Evolutionary conservation across 495 filamentous ascomycete genomes (phyloP).

Genomic region (Evansstolkia leycettana): DNA sequence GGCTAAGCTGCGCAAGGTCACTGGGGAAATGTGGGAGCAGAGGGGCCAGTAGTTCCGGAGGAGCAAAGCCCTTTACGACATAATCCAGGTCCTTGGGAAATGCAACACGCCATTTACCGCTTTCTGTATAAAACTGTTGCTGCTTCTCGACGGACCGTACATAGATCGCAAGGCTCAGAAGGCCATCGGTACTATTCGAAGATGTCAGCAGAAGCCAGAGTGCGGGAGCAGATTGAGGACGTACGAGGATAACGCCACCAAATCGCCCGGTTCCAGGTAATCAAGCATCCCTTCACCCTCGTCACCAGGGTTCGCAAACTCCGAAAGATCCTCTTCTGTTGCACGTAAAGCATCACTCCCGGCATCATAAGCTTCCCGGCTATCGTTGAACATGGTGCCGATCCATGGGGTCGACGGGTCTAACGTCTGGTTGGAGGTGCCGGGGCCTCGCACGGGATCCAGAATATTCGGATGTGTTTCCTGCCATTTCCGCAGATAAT

Average conservation of each 20-base stretch:
- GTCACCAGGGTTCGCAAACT: conserved; percentile 20
- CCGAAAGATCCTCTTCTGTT: conserved; percentile 17
- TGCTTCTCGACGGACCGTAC: conserved; percentile 48
- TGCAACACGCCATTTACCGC: conserved; percentile 61
- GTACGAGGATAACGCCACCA: conserved; percentile 51
- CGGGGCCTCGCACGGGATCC: conserved; percentile 23
- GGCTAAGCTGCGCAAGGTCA: conserved; percentile 19
- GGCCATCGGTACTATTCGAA: conserved; percentile 18
- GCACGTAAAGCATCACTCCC: conserved; percentile 15
- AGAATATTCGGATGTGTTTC: conserved; percentile 14
- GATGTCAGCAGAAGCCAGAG: neutral
- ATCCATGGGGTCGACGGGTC: conserved; percentile 5
- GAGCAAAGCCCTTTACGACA: conserved; percentile 51
- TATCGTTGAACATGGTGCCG: conserved; percentile 32
- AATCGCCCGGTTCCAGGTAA: conserved; percentile 54
- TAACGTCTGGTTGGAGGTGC: conserved; percentile 4
- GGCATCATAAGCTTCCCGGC: conserved; percentile 20
- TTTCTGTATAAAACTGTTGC: conserved; percentile 59
- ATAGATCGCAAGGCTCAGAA: conserved; percentile 53
- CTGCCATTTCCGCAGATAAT: conserved; percentile 44
- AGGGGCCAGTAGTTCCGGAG: conserved; percentile 40
- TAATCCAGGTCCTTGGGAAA: conserved; percentile 37
- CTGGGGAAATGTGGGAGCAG: conserved; percentile 53
- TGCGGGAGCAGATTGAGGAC: conserved; percentile 4
- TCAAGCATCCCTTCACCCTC: conserved; percentile 22